Evolutionary conservation across 495 filamentous ascomycete species (phyloP), one percentile per base, ranked within the genome.

Genomic region (Evernia prunastri): DNA sequence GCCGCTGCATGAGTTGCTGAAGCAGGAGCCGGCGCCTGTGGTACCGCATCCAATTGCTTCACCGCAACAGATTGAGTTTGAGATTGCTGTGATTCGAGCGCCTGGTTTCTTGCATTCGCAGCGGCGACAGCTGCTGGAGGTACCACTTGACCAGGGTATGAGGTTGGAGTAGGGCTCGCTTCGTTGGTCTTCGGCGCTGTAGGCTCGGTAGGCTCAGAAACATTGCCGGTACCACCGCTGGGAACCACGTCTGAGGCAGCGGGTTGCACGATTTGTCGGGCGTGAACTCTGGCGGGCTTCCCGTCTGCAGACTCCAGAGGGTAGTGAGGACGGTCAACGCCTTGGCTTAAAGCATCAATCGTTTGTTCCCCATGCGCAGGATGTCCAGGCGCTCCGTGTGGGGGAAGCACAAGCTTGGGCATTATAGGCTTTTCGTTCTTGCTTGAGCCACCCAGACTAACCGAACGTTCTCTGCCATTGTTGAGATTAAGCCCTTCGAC

Each of bases 101-200:
- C 66, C 35, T 65, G 58, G 27, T 60, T 54, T 53, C 66, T 68
- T 58, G 66, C 66, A 42, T 47, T 39, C 15, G 64, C 43, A 42
- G 66, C 66, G 15, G 64, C 63, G 17, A 64, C 29, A 60, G 59
- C 66, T 23, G 66, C 56, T 36, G 60, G 63, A 49, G 66, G 66
- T 7, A 60, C 58, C 31, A 68, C 66, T 20, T 51, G 58, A 23
- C 66, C 66, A 9, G 66, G 66, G 31, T 61, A 29, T n/a, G 58
- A 4, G 25, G 36, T 29, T 40, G 35, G 36, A 23, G 0, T 23
- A 39, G 25, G 35, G 35, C 35, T 59, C 39, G 56, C 15, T 53
- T 53, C 47, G 27, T 18, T n/a, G 20, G 27, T 29, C 20, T 53
- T n/a, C 47, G 20, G 47, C 18, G 47, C 20, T 5, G 20, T 53